phyloP scores from a whole-genome alignment of 441 rosid genomes.

The Macaranga tanarius region DNA sequence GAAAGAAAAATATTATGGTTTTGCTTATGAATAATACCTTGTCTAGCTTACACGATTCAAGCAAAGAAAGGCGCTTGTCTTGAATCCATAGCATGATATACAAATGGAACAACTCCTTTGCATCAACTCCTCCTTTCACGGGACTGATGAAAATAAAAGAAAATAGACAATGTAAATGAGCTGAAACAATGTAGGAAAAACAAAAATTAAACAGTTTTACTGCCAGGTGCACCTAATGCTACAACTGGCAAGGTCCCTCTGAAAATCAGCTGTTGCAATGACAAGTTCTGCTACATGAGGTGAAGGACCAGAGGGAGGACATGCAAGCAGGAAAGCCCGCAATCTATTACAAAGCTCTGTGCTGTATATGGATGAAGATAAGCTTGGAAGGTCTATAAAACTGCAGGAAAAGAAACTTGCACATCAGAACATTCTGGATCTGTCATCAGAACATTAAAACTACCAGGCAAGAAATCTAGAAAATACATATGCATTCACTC shows the following conservation, averaged over 20 bases:
- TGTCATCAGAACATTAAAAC: constrained; percentile 15
- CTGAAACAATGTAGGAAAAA: constrained; percentile 22
- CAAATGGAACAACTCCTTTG: constrained; percentile 85
- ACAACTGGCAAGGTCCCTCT: constrained; percentile 90
- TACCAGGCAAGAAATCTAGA: constrained; percentile 25
- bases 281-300: constrained; percentile 89
- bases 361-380: constrained; percentile 89
- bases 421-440: constrained; percentile 20
- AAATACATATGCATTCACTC: neutral
- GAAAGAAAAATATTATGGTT: neutral
- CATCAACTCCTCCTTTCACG: constrained; percentile 94
- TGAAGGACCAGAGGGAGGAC: constrained; percentile 96
- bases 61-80: constrained; percentile 85
- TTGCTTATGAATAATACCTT: constrained; percentile 48
- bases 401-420: constrained; percentile 44
- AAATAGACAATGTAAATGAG: constrained; percentile 16
- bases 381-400: constrained; percentile 85
- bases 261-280: constrained; percentile 92
- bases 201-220: constrained; percentile 10
- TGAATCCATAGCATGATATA: constrained; percentile 98
- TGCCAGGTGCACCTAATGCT: constrained; percentile 52
- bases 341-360: constrained; percentile 87
- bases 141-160: constrained; percentile 46
- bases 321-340: constrained; percentile 82
- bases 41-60: constrained; percentile 89